Evolutionary conservation across 345 rosid species (phyloP), one percentile per base, ranked within the genome.

Genomic region (Gossypium raimondii): DNA sequence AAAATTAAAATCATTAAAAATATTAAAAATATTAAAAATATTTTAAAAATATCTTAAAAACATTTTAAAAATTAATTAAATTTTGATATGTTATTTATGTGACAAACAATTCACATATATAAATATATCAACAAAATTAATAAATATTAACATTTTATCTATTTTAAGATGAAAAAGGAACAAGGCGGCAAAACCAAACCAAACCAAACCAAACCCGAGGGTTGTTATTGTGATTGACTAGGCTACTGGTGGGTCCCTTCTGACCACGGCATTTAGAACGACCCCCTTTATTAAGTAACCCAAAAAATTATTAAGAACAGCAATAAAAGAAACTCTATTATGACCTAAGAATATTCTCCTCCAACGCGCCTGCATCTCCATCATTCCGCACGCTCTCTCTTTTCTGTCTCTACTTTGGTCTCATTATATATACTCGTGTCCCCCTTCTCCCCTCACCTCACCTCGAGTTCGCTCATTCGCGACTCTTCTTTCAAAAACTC

Each of bases 361-460:
- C 51, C 76, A 87, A 88, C 93, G 92, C 89, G 81, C 81, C 44
- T 22, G 6, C 67, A 27, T 79, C 73, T 52, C 34, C 81, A 71
- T 82, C 73, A 48, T 24, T 14, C 0, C 65, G 47, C 84, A 63
- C 86, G 68, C 79, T 76, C 62, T 76, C 76, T 70, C 24, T 80
- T 60, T 69, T 77, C 75, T 80, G 76, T 74, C 79, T 75, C 77
- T 65, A 71, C 38, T 44, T 41, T 53, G 79, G 82, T 83, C 75
- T 79, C 86, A 77, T 74, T 90, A 88, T 87, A 86, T 79, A 88
- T 73, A 0, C 84, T 81, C 76, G 45, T 72, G 77, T 55, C 75
- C 80, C 76, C 82, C 73, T 7, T 58, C 75, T 55, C 59, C 73
- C 77, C 81, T 44, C 79, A 73, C 77, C 68, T 71, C 82, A 51